A percentile compares a stretch with the other conserved stretches of the same genome.
These are phyloP conservation scores for Reticulascus tulasneorum DNA, from an alignment of 2,329 filamentous ascomycete genomes.

Conservation along the genomic window DNA sequence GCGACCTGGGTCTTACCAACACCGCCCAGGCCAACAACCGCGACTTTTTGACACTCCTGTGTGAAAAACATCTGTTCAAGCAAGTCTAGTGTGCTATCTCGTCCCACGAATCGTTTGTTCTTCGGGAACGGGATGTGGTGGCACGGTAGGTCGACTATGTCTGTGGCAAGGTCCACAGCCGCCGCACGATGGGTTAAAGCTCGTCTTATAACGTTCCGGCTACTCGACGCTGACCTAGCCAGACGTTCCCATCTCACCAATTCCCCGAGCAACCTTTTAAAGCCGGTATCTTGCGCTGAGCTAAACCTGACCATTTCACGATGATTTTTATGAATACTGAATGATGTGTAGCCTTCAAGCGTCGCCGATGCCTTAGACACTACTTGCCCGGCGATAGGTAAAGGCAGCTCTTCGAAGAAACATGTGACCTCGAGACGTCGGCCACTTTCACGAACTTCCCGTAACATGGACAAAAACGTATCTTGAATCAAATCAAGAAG, in stretches of 20 bases:
- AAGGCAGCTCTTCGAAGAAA: conserved; percentile 31
- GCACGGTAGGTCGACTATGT: neutral
- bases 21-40: conserved; percentile 31
- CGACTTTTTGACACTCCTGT: conserved; percentile 6
- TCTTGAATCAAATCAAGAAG: conserved; percentile 19
- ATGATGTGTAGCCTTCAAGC: conserved; percentile 21
- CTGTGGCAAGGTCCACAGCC: too few relatives aligned
- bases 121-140: neutral
- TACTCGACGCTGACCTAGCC: too few relatives aligned
- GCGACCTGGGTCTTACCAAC: conserved; percentile 33
- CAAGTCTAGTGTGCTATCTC: neutral
- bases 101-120: neutral
- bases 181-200: too few relatives aligned
- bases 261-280: conserved; percentile 21
- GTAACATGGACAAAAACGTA: conserved; percentile 24
- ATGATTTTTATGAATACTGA: conserved; percentile 27
- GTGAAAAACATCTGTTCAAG: neutral
- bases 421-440: conserved; percentile 26
- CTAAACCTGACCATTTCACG: conserved; percentile 27
- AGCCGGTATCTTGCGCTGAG: conserved; percentile 23
- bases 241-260: conserved; percentile 13
- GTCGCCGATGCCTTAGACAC: conserved; percentile 26
- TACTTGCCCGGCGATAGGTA: conserved; percentile 18
- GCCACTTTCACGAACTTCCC: conserved; percentile 12
- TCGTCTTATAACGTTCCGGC: too few relatives aligned